A percentile compares a stretch with the other conserved stretches of the same genome.
Conservation (phyloP, 1,284 basidiomycete genomes). For the Xerocomus subilludens region DNA sequence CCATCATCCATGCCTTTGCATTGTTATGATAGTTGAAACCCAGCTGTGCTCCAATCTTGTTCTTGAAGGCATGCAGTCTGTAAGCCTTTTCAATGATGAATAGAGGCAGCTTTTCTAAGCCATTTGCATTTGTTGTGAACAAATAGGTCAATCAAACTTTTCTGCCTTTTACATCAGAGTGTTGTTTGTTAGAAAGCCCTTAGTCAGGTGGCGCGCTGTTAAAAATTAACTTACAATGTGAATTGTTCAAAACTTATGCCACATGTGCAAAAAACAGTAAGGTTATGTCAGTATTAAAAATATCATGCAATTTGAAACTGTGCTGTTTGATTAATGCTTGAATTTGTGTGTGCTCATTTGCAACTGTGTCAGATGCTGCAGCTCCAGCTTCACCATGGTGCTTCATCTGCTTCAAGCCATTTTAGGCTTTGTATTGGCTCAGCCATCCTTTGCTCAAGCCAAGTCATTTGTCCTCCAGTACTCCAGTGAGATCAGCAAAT, state of each 20-base stretch:
- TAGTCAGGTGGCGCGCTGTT: slow-evolving; percentile 19
- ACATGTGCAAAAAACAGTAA: not conserved
- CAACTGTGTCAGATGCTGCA: not conserved
- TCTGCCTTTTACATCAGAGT: not conserved
- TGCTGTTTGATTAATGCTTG: slow-evolving; percentile 9
- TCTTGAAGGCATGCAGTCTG: slow-evolving; percentile 39
- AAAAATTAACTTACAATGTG: not conserved
- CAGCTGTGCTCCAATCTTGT: slow-evolving; percentile 29
- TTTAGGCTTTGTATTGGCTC: not conserved
- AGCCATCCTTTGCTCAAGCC: slow-evolving; percentile 6
- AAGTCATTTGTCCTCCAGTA: slow-evolving; percentile 8
- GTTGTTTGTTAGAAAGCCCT: slow-evolving; percentile 10
- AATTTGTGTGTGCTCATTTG: slow-evolving; percentile 10
- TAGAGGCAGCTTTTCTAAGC: slow-evolving; percentile 37
- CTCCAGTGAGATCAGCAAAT: slow-evolving; percentile 18
- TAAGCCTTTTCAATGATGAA: slow-evolving; percentile 46
- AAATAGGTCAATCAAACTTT: slow-evolving; percentile 34
- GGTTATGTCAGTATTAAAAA: slow-evolving; percentile 20
- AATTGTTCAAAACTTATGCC: not conserved
- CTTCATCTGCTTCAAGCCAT: not conserved
- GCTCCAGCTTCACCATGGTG: slow-evolving; percentile 20
- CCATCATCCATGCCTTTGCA: slow-evolving; percentile 49
- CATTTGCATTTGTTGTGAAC: slow-evolving; percentile 42
- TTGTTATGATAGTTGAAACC: slow-evolving; percentile 49
- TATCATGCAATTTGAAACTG: slow-evolving; percentile 2